Evolutionary conservation across 1,139 yeast species (phyloP).

Genomic region (Pichia sp.): DNA sequence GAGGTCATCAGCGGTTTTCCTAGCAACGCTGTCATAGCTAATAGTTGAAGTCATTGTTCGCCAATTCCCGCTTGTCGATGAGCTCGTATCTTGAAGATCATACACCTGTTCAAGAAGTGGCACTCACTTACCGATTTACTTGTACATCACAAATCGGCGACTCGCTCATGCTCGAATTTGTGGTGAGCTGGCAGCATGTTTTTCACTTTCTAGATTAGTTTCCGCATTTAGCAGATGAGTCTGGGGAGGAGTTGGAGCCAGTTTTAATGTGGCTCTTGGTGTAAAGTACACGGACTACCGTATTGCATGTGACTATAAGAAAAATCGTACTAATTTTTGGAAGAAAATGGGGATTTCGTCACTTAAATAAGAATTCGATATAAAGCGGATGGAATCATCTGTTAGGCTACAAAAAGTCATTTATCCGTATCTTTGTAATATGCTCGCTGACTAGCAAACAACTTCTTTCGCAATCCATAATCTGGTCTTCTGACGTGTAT

Average conservation of each 20-base stretch:
- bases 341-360: too few relatives aligned
- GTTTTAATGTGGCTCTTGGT: too few relatives aligned
- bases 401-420: neutral
- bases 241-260: too few relatives aligned
- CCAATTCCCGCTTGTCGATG: too few relatives aligned
- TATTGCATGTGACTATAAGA: too few relatives aligned
- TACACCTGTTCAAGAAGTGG: too few relatives aligned
- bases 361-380: too few relatives aligned
- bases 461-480: conserved; percentile 38
- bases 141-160: neutral
- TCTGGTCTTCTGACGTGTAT: conserved; percentile 72
- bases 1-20: conserved; percentile 20
- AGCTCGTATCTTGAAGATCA: neutral
- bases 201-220: neutral
- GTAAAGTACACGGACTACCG: too few relatives aligned
- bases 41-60: neutral
- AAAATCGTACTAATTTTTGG: too few relatives aligned
- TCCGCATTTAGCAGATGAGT: neutral
- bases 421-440: conserved; percentile 5
- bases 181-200: neutral
- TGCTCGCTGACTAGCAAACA: conserved; percentile 18
- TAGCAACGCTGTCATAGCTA: conserved; percentile 2
- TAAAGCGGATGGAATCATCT: too few relatives aligned
- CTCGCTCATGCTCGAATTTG: neutral
- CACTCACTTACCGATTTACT: neutral